These are phyloP conservation scores for Blepharisma japonicum DNA, from an alignment of 73 alveolate species.

Conservation along the genomic window DNA sequence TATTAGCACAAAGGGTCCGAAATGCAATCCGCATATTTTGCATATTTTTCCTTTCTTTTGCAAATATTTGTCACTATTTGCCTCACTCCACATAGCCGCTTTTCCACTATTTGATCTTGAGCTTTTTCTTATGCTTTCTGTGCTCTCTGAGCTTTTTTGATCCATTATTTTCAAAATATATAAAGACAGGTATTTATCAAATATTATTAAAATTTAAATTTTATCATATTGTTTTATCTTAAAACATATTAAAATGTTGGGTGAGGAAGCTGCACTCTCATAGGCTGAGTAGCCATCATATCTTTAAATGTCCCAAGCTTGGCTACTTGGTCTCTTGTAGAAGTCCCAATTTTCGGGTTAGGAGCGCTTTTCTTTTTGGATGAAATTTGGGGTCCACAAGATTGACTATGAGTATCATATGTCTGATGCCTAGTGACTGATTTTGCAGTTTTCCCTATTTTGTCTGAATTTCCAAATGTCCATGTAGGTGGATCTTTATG, in stretches of 20 bases:
- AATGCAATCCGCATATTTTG: no score
- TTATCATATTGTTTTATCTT: no score
- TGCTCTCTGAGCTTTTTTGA: no score
- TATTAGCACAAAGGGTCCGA: no score
- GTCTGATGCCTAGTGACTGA: neutral
- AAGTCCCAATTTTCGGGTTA: conserved; percentile 42
- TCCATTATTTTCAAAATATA: no score
- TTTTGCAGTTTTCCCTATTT: conserved; percentile 34
- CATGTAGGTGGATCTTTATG: conserved; percentile 45
- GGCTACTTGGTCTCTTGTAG: conserved; percentile 38
- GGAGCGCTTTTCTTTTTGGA: conserved; percentile 49
- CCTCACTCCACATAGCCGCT: no score
- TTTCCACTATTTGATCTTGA: no score
- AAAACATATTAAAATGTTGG: conserved; percentile 38
- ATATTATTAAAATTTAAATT: no score
- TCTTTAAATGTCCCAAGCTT: conserved; percentile 53
- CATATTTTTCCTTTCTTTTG: no score
- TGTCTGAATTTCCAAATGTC: conserved; percentile 53
- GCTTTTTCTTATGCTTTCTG: no score
- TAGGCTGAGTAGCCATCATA: conserved; percentile 43
- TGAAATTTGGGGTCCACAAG: conserved; percentile 38
- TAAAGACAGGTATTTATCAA: no score
- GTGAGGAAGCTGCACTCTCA: conserved; percentile 48
- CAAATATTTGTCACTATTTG: no score
- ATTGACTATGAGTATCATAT: conserved; percentile 23